These are phyloP conservation scores for Takakia lepidozioides DNA, from an alignment of 225 moss, liverwort and hornwort genomes.

Conservation along the genomic window DNA sequence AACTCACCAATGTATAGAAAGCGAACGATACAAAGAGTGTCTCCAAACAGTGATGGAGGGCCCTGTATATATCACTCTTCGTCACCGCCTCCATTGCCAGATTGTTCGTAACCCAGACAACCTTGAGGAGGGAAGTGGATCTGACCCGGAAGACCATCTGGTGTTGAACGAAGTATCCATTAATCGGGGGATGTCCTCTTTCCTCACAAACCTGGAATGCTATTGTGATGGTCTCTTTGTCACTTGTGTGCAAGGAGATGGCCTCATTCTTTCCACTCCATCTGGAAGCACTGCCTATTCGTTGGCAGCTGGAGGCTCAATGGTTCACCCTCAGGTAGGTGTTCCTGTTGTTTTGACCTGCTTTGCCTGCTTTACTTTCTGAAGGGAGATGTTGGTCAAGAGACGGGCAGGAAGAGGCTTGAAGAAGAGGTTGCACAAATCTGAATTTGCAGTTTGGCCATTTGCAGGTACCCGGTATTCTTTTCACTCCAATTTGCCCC, in stretches of 20 bases:
- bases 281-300: conserved; percentile 97
- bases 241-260: conserved; percentile 91
- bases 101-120: conserved; percentile 54
- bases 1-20: conserved; percentile 42
- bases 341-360: too few species aligned
- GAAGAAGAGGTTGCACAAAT: conserved; percentile 1
- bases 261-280: conserved; percentile 82
- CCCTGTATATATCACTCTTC: conserved; percentile 76
- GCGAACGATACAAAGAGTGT: conserved; percentile 65
- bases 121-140: conserved; percentile 16
- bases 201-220: conserved; percentile 80
- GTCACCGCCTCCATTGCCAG: conserved; percentile 86
- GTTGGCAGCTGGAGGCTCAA: conserved; percentile 93
- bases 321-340: conserved; percentile 95
- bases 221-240: conserved; percentile 92
- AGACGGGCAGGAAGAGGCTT: not conserved
- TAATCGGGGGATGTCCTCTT: conserved; percentile 87
- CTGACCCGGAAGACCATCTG: conserved; percentile 52
- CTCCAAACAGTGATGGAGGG: conserved; percentile 71
- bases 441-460: not conserved
- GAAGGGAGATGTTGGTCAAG: too few species aligned
- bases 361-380: too few species aligned
- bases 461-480: conserved; percentile 88
- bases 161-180: conserved; percentile 92
- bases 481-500: conserved; percentile 94